Base-by-base conservation (phyloP, 148 eudicot species). In the Fagopyrum esculentum region DNA sequence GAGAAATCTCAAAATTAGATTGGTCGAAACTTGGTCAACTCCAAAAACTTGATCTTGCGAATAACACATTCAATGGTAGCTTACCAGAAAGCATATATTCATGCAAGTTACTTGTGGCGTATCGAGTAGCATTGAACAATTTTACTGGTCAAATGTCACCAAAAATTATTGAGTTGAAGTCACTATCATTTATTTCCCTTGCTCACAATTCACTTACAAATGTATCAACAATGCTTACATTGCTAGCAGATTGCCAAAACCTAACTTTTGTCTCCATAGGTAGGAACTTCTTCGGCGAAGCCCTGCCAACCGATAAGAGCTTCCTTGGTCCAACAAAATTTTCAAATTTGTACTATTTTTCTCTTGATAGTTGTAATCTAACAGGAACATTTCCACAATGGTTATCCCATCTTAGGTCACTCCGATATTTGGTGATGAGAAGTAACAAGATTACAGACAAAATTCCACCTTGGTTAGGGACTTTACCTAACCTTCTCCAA, bases 371-470 rank as follows among this genome's bases (percentile, higher is more conserved):
- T 76, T 91, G 98, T 73, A 40, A 76, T 0, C 73, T 91, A 57
- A 83, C 80, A n/a, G 98, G 97, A 45, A 71, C 64, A 52, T 71
- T 93, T 57, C 98, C 98, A 2, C 68, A 61, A 46, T 93, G 98
- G 98, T 66, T 93, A 8, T 48, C 60, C 22, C 80, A 85, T 74
- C 87, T 93, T 7, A 49, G 40, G 75, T 83, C 81, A 45, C 82
- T 93, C 22, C 88, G 88, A 83, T 91, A 86, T 22, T 49, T 93
- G 12, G 94, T 86, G 78, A 71, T 91, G 57, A 84, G 89, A 9
- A 72, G 49, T 22, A 93, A 93, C 81, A 29, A 60, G 10, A 9
- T 60, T 13, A 22, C 13, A 60, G 68, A 40, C 9, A 9, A 60
- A 29, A 60, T 93, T 81, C 98, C 97, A 17, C 83, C 78, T 76